Evolutionary conservation across 2,329 filamentous ascomycete species (phyloP).

Genomic region (Cladosporium sp.): DNA sequence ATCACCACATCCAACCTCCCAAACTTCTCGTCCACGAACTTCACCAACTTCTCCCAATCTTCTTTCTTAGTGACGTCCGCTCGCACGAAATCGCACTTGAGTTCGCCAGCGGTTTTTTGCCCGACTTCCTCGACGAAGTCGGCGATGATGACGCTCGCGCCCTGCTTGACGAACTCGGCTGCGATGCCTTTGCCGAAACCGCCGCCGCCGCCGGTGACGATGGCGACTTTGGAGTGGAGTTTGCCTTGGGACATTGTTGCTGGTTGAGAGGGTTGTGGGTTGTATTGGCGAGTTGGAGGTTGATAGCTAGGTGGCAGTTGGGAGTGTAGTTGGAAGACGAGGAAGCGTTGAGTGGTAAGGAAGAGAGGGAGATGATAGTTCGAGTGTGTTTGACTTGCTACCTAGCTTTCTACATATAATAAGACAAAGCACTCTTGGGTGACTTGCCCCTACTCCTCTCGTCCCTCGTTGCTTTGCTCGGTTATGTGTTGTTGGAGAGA

Average conservation of each 20-base stretch:
- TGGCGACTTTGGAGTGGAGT: conserved; percentile 56
- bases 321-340: neutral
- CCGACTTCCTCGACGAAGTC: conserved; percentile 60
- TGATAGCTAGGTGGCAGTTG: neutral
- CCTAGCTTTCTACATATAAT: neutral
- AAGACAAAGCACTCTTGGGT: neutral
- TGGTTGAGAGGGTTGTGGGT: too few relatives aligned
- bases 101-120: conserved; percentile 50
- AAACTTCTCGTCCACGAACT: conserved; percentile 47
- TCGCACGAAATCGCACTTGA: conserved; percentile 45
- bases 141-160: conserved; percentile 61
- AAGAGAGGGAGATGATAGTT: neutral
- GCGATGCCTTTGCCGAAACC: conserved; percentile 66
- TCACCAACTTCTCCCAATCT: conserved; percentile 56
- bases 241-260: conserved; percentile 30
- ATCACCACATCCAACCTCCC: conserved; percentile 59
- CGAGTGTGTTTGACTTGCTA: neutral
- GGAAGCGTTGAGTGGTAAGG: neutral
- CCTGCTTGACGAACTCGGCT: conserved; percentile 59
- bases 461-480: conserved; percentile 4
- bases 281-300: neutral
- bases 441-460: neutral
- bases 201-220: conserved; percentile 61
- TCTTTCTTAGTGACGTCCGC: conserved; percentile 56
- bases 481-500: neutral